These are phyloP conservation scores for Phytophthora uliginosa DNA, from an alignment of 352 stramenopile species.

Conservation along the genomic window DNA sequence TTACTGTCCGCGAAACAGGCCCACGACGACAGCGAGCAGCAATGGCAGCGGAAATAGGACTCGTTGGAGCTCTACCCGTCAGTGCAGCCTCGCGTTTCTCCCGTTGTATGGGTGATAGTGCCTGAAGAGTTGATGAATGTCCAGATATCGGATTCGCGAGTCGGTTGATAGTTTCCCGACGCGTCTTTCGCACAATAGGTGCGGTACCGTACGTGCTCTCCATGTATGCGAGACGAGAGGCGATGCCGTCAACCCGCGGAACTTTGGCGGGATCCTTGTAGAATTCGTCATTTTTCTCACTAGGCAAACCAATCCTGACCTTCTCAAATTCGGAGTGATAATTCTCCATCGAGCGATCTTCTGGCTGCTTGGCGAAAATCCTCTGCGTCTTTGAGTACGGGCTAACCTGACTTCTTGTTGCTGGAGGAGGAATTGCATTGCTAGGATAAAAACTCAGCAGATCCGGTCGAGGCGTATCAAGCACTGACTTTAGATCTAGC, in stretches of 20 bases:
- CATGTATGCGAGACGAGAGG: constrained; percentile 61
- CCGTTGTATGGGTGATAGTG: constrained; percentile 63
- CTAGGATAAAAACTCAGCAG: constrained; percentile 53
- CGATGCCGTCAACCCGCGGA: not conserved
- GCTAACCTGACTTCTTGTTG: constrained; percentile 2
- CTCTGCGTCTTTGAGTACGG: constrained; percentile 1
- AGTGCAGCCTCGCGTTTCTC: constrained; percentile 57
- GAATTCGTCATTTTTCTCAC: constrained; percentile 2
- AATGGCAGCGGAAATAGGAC: constrained; percentile 27
- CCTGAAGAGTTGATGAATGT: constrained; percentile 71
- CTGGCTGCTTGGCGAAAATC: not conserved
- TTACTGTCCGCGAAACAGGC: constrained; percentile 13
- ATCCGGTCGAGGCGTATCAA: constrained; percentile 70
- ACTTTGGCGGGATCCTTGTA: constrained; percentile 13
- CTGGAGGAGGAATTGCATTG: not conserved
- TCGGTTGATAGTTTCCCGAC: constrained; percentile 68
- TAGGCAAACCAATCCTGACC: not conserved
- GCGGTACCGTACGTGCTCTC: constrained; percentile 74
- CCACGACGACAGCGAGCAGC: constrained; percentile 20
- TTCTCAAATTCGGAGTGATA: not conserved
- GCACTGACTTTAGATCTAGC: constrained; percentile 68
- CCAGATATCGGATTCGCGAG: constrained; percentile 80
- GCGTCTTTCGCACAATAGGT: constrained; percentile 48
- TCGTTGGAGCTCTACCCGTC: constrained; percentile 14
- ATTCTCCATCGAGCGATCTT: constrained; percentile 7